A percentile compares a stretch with the other conserved stretches of the same genome.
These are phyloP conservation scores for Corynascus novoguineensis DNA, from an alignment of 495 filamentous ascomycete species.

Conservation along the genomic window DNA sequence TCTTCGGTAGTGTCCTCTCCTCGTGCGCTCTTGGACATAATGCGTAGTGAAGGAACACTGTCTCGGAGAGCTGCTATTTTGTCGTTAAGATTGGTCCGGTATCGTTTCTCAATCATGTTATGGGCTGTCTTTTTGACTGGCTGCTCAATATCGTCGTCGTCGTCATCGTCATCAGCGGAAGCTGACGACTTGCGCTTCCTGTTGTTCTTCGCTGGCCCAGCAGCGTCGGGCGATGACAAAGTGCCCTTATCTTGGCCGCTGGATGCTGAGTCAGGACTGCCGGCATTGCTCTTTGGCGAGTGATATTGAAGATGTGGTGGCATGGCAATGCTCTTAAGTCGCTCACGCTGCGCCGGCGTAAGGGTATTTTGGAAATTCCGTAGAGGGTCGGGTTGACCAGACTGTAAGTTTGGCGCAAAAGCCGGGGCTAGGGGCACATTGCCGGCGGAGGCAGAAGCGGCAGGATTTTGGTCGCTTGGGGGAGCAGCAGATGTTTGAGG, in stretches of 20 bases:
- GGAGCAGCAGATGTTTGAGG: constrained; percentile 17
- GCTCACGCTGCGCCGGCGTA: constrained; percentile 50
- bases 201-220: constrained; percentile 43
- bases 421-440: constrained; percentile 12
- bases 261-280: constrained; percentile 41
- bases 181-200: constrained; percentile 62
- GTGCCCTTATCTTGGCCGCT: constrained; percentile 39
- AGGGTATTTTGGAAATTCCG: constrained; percentile 32
- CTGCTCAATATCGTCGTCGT: constrained; percentile 51
- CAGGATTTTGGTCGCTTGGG: constrained; percentile 13
- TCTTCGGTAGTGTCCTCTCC: constrained; percentile 66
- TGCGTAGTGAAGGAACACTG: constrained; percentile 78
- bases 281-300: constrained; percentile 45
- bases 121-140: constrained; percentile 92
- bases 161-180: constrained; percentile 44
- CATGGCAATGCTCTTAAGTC: constrained; percentile 52
- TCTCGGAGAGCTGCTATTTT: constrained; percentile 90
- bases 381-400: constrained; percentile 13
- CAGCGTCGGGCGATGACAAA: constrained; percentile 43
- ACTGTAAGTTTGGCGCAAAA: constrained; percentile 11
- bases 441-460: constrained; percentile 10
- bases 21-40: constrained; percentile 61
- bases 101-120: constrained; percentile 96
- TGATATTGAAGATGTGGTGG: constrained; percentile 50
- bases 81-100: constrained; percentile 92